Base-by-base conservation (phyloP, 495 filamentous ascomycete genomes). In the Penicillium canariense region DNA sequence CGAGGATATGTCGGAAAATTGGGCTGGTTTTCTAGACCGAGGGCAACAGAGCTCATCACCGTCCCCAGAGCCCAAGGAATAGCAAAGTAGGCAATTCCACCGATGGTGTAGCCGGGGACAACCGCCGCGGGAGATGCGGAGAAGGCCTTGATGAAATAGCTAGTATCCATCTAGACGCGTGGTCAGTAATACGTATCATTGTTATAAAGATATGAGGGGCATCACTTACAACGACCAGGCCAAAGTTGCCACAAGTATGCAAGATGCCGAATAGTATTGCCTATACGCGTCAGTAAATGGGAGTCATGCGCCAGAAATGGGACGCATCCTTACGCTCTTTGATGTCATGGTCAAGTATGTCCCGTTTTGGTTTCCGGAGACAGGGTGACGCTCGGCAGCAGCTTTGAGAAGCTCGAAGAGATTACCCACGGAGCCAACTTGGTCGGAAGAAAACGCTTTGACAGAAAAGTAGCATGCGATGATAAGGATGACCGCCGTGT, bases 281-380 rank as follows among this genome's bases (percentile, higher is more conserved):
- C 77, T 72, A 11, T 17, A 31, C 7, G 2, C 12, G 12, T 56
- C 45, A 54, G 39, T 27, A 27, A 9, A 18, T 31, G 0, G 2
- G 18, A 23, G 34, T 14, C 11, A 27, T 10, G 23, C 25, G 17
- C 23, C 2, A 50, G 6, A 26, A 11, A 5, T 0, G 7, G 36
- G 12, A 22, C 10, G 5, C 22, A 6, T 27, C 50, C 63, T 49
- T 45, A 68, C 77, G 30, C 76, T 68, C 42, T 77, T 72, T 1
- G 73, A 78, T 14, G 66, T 76, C 69, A 82, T 78, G 10, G 78
- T 78, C 35, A 82, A 60, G 51, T 77, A 81, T 3, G 70, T 73
- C 7, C 77, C 80, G 11, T 69, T 65, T 5, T 67, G 64, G 49
- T 82, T 82, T 14, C 75, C 74, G 4, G 63, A 56, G 3, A 81